phyloP scores from a whole-genome alignment of 2,329 filamentous ascomycete species.

The Escovopsis sp. region DNA sequence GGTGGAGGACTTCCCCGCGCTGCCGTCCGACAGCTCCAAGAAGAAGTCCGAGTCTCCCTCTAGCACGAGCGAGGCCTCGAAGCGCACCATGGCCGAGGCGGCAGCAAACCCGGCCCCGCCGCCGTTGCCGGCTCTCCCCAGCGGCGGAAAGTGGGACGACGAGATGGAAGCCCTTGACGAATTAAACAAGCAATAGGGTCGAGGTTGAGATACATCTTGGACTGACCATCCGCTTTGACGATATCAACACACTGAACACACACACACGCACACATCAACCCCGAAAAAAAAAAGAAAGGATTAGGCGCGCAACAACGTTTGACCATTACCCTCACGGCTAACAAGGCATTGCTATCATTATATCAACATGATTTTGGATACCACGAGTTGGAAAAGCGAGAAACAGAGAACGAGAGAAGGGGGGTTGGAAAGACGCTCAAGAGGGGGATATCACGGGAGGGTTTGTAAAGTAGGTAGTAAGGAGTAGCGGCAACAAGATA shows the following conservation, averaged over 20 bases:
- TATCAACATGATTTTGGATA: too few species aligned
- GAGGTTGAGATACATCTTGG: not conserved
- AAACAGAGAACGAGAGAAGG: too few species aligned
- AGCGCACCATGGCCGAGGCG: slow-evolving; percentile 17
- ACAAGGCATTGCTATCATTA: too few species aligned
- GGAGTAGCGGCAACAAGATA: too few species aligned
- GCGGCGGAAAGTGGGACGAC: slow-evolving; percentile 38
- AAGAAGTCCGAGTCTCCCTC: slow-evolving; percentile 9
- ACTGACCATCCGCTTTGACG: not conserved
- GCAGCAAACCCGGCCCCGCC: not conserved
- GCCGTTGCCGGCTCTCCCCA: slow-evolving; percentile 14
- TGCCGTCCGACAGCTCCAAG: slow-evolving; percentile 15
- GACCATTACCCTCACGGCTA: not conserved
- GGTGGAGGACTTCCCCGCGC: slow-evolving; percentile 22
- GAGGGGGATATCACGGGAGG: not conserved
- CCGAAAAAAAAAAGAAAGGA: not conserved
- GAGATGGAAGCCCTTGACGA: slow-evolving; percentile 40
- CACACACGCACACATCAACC: not conserved
- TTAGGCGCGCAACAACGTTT: not conserved
- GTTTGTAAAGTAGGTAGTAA: too few species aligned
- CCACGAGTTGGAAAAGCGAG: too few species aligned
- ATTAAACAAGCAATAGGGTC: slow-evolving; percentile 13
- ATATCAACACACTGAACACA: not conserved
- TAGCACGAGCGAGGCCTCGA: slow-evolving; percentile 8
- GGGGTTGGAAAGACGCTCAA: not conserved